These are phyloP conservation scores for Fusarium hostae DNA, from an alignment of 2,329 filamentous ascomycete genomes.

Conservation along the genomic window DNA sequence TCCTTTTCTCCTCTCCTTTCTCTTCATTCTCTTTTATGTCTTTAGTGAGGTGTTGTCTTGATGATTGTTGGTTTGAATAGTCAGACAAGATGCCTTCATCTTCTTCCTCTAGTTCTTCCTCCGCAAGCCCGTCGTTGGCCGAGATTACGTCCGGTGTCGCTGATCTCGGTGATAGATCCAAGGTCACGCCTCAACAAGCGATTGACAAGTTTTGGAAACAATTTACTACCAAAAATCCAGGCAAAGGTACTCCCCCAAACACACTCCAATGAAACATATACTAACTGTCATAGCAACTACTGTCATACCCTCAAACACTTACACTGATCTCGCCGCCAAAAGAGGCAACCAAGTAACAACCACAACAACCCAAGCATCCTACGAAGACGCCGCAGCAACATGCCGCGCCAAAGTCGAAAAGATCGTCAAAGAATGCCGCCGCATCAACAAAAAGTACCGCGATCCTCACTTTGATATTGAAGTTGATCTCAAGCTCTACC, in stretches of 20 bases:
- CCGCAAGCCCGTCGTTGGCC: background rate
- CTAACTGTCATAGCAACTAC: conserved; percentile 63
- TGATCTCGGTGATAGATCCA: conserved; percentile 42
- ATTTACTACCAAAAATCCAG: conserved; percentile 76
- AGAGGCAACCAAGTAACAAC: conserved; percentile 65
- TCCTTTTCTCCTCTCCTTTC: background rate
- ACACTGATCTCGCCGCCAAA: conserved; percentile 69
- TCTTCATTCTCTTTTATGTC: background rate
- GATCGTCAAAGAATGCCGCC: conserved; percentile 73
- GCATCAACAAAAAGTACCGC: conserved; percentile 86
- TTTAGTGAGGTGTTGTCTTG: accelerated
- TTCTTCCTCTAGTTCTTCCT: conserved; percentile 21
- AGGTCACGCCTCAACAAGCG: conserved; percentile 72
- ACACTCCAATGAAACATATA: accelerated
- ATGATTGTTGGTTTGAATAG: background rate
- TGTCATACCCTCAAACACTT: conserved; percentile 75
- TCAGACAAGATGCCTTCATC: conserved; percentile 18
- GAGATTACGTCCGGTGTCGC: background rate
- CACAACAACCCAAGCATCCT: conserved; percentile 72
- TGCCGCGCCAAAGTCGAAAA: conserved; percentile 73
- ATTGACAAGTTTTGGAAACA: conserved; percentile 80
- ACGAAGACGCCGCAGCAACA: conserved; percentile 75
- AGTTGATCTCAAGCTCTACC: conserved; percentile 73
- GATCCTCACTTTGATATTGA: conserved; percentile 91
- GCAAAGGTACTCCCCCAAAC: conserved; percentile 63